Evolutionary conservation across 495 filamentous ascomycete genomes (phyloP).

Genomic region (Penicillium manginii): DNA sequence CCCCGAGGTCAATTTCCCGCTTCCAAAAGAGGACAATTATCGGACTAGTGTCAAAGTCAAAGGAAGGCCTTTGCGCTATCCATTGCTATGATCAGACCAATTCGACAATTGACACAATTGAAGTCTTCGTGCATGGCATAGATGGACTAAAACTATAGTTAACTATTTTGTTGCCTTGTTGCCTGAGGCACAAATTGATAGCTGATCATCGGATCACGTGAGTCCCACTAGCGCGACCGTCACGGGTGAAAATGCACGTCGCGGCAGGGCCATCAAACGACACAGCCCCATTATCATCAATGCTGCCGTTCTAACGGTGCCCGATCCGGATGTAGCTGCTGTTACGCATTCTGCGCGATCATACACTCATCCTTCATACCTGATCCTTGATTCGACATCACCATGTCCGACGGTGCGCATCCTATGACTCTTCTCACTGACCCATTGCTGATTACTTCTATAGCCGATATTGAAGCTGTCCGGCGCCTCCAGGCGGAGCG

Average conservation of each 20-base stretch:
- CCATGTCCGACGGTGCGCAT: constrained; percentile 64
- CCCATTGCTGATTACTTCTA: constrained; percentile 29
- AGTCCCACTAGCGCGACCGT: constrained; percentile 21
- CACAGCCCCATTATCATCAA: constrained; percentile 27
- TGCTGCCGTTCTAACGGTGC: constrained; percentile 38
- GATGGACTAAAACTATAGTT: neutral
- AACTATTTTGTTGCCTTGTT: neutral
- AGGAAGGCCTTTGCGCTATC: no score
- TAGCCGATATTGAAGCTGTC: constrained; percentile 82
- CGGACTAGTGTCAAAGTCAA: no score
- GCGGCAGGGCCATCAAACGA: constrained; percentile 20
- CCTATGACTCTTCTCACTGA: constrained; percentile 19
- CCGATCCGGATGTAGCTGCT: constrained; percentile 48
- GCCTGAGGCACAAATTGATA: constrained; percentile 6
- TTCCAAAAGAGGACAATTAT: neutral
- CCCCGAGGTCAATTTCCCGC: neutral
- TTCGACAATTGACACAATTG: no score
- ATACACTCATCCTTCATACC: constrained; percentile 24
- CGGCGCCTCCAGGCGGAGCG: constrained; percentile 88
- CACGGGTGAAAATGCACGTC: constrained; percentile 28
- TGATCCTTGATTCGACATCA: constrained; percentile 25
- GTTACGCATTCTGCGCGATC: constrained; percentile 36
- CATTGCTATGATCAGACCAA: no score
- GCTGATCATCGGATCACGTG: constrained; percentile 9
- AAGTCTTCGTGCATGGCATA: neutral